Evolutionary conservation across 768 basidiomycete genomes (phyloP).

Genomic region (Podaxis sp.): DNA sequence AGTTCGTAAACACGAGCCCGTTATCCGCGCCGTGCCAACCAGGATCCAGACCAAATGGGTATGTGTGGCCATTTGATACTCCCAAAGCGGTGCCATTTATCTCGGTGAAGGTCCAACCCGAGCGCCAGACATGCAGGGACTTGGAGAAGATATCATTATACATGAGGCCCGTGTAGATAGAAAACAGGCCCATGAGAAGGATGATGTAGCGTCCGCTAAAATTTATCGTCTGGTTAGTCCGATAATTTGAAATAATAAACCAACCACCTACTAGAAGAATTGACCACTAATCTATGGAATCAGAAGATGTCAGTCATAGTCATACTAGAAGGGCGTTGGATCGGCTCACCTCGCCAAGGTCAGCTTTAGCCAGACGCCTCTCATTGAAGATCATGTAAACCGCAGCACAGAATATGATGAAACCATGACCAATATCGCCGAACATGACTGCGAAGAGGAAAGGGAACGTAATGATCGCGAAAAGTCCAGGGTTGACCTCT

Average conservation of each 20-base stretch:
- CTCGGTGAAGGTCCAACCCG: slow-evolving; percentile 80
- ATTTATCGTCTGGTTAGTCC: slow-evolving; percentile 13
- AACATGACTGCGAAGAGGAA: slow-evolving; percentile 99
- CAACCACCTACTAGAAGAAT: slow-evolving; percentile 82
- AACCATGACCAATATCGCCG: slow-evolving; percentile 96
- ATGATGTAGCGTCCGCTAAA: slow-evolving; percentile 96
- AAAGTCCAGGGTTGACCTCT: slow-evolving; percentile 95
- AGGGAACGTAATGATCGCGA: slow-evolving; percentile 90
- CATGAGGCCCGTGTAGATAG: slow-evolving; percentile 93
- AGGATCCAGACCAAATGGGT: slow-evolving; percentile 93
- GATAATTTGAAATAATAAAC: neutral
- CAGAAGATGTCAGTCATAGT: slow-evolving; percentile 6
- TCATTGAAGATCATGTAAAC: slow-evolving; percentile 86
- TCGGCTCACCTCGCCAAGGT: slow-evolving; percentile 65
- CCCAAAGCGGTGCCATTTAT: slow-evolving; percentile 44
- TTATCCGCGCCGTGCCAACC: slow-evolving; percentile 95
- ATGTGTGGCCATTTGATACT: slow-evolving; percentile 60
- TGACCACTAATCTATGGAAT: slow-evolving; percentile 65
- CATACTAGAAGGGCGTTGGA: neutral
- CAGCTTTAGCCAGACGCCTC: slow-evolving; percentile 65
- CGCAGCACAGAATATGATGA: slow-evolving; percentile 74
- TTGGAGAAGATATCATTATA: slow-evolving; percentile 99
- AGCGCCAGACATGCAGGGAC: slow-evolving; percentile 80
- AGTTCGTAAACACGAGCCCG: slow-evolving; percentile 89
- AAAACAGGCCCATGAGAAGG: slow-evolving; percentile 95